Evolutionary conservation across 495 filamentous ascomycete species (phyloP).

Genomic region (Cenococcum geophilum): DNA sequence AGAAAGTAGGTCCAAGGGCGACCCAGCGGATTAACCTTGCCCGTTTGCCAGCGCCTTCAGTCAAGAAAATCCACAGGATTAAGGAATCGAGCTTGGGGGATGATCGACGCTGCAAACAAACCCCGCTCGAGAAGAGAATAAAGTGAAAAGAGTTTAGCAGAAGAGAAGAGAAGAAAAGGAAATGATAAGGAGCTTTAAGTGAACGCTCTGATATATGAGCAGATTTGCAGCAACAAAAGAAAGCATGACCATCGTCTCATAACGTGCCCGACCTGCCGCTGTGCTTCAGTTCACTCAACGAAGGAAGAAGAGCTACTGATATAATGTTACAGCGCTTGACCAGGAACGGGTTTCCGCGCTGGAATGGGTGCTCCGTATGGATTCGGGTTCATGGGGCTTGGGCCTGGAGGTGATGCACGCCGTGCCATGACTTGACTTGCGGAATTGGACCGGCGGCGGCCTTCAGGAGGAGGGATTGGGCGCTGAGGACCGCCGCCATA

Average conservation of each 20-base stretch:
- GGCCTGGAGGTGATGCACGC: conserved; percentile 49
- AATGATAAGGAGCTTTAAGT: neutral
- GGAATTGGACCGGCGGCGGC: conserved; percentile 48
- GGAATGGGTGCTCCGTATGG: conserved; percentile 26
- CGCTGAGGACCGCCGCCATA: conserved; percentile 46
- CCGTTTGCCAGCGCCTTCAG: neutral
- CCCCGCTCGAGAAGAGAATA: neutral
- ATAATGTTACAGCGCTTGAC: conserved; percentile 32
- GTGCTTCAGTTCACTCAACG: neutral
- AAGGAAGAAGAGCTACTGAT: too few species aligned
- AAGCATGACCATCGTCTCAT: neutral
- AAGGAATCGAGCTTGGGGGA: neutral
- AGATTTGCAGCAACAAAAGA: neutral
- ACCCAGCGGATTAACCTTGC: neutral
- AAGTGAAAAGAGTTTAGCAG: neutral
- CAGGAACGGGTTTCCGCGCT: conserved; percentile 39
- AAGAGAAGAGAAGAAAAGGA: neutral
- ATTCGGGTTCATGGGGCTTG: conserved; percentile 56
- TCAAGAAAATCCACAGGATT: neutral
- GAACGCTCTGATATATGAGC: neutral
- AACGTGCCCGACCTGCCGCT: neutral
- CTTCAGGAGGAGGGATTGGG: conserved; percentile 42
- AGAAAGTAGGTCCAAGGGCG: neutral
- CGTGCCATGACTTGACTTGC: conserved; percentile 43
- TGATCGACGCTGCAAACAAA: neutral